These are phyloP conservation scores for Tolypocladium inflatum DNA, from an alignment of 2,329 filamentous ascomycete genomes.

Conservation along the genomic window DNA sequence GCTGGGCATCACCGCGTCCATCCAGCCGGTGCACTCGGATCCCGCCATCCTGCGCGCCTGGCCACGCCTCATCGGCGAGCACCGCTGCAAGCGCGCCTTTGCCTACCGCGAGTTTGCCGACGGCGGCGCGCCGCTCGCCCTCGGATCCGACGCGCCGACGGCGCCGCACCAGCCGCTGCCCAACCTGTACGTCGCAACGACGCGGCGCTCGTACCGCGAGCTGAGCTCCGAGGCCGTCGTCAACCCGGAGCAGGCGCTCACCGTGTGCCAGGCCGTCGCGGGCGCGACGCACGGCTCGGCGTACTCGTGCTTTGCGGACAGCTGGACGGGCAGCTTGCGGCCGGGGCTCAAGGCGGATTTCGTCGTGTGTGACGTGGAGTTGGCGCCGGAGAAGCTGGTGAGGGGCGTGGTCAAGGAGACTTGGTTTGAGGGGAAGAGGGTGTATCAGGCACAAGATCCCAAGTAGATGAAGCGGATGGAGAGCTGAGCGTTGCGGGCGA, in stretches of 20 bases:
- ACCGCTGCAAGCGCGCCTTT: conserved; percentile 48
- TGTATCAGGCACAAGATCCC: conserved; percentile 16
- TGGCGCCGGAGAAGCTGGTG: conserved; percentile 35
- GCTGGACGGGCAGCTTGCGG: conserved; percentile 40
- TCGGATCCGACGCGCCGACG: conserved; percentile 52
- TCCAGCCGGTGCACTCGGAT: conserved; percentile 49
- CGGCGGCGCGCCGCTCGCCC: conserved; percentile 41
- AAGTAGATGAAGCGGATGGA: neutral
- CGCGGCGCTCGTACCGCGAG: conserved; percentile 43
- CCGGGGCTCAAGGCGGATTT: conserved; percentile 49
- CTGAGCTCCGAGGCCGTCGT: conserved; percentile 29
- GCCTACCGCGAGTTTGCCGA: conserved; percentile 53
- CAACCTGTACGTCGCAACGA: conserved; percentile 52
- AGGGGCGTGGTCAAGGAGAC: conserved; percentile 38
- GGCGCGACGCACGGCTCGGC: conserved; percentile 47
- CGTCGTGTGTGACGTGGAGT: conserved; percentile 38
- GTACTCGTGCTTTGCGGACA: conserved; percentile 48
- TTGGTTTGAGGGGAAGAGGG: conserved; percentile 39
- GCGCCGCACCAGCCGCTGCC: conserved; percentile 43
- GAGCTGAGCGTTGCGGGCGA: neutral
- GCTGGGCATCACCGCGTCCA: conserved; percentile 50
- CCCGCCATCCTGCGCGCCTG: conserved; percentile 53
- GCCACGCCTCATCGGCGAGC: conserved; percentile 44
- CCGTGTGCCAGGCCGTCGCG: conserved; percentile 41
- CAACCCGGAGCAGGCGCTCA: conserved; percentile 44